Percentiles rank a stretch among this genome's conserved stretches.
Evolutionary conservation across 306 rosid species (phyloP).

Genomic region (Quercus cerris): DNA sequence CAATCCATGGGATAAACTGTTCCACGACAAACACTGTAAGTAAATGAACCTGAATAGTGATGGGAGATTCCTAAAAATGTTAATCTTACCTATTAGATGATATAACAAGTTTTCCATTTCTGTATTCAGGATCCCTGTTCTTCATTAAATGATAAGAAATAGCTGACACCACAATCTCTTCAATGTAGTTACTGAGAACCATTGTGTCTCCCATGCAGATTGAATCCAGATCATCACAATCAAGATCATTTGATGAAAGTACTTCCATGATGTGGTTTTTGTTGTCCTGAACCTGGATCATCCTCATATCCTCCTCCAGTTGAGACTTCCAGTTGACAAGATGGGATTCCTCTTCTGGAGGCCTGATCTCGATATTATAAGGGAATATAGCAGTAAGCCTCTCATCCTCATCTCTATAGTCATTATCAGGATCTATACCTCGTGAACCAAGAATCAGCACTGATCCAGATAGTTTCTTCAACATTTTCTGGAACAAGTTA

Average conservation of each 20-base stretch:
- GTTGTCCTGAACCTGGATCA: constrained; percentile 88
- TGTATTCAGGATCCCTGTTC: constrained; percentile 82
- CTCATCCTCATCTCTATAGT: constrained; percentile 61
- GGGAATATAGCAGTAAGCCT: constrained; percentile 66
- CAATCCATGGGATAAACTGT: constrained; percentile 89
- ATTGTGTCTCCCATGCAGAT: constrained; percentile 76
- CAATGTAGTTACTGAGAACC: constrained; percentile 78
- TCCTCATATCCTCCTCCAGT: constrained; percentile 87
- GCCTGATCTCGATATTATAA: constrained; percentile 73
- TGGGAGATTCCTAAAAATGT: constrained; percentile 2
- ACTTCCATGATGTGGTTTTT: constrained; percentile 87
- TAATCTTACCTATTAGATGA: constrained; percentile 62
- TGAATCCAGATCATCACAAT: constrained; percentile 79
- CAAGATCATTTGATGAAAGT: constrained; percentile 90
- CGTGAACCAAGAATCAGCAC: constrained; percentile 85
- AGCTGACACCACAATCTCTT: constrained; percentile 95
- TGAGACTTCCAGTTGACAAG: constrained; percentile 90
- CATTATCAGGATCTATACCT: constrained; percentile 49
- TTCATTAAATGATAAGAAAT: constrained; percentile 87
- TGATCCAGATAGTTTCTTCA: constrained; percentile 72
- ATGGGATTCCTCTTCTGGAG: constrained; percentile 81
- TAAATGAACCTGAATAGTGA: neutral
- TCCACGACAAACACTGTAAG: constrained; percentile 26
- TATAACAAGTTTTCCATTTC: constrained; percentile 85
- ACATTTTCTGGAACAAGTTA: constrained; percentile 78